These are phyloP conservation scores for Argentina anserina DNA, from an alignment of 306 rosid species.

Conservation along the genomic window DNA sequence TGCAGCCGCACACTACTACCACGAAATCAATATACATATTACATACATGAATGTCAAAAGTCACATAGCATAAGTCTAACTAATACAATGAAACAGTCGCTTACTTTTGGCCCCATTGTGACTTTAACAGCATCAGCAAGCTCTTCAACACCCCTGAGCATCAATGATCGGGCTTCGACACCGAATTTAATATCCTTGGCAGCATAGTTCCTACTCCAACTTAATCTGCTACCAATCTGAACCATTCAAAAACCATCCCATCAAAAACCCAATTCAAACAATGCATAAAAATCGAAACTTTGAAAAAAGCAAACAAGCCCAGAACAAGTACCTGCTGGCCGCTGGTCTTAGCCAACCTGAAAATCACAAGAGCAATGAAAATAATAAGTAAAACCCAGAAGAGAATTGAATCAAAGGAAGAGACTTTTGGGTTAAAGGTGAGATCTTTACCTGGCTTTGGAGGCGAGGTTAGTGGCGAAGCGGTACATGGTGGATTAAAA, in stretches of 20 bases:
- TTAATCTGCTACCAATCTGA: slow-evolving; percentile 33
- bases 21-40: not conserved
- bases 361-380: not conserved
- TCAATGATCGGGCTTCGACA: slow-evolving; percentile 44
- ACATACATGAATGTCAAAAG: too few relatives aligned
- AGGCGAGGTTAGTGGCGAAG: slow-evolving; percentile 40
- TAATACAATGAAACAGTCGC: not conserved
- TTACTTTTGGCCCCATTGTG: slow-evolving; percentile 50
- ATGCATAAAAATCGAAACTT: not conserved
- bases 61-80: not conserved
- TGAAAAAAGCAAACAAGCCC: not conserved
- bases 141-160: slow-evolving; percentile 57
- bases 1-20: not conserved
- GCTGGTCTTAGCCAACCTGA: slow-evolving; percentile 26
- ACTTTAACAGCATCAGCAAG: slow-evolving; percentile 52
- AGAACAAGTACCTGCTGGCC: slow-evolving; percentile 26
- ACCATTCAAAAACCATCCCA: not conserved
- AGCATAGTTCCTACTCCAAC: slow-evolving; percentile 47
- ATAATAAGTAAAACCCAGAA: slow-evolving; percentile 9
- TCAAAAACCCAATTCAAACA: slow-evolving; percentile 6
- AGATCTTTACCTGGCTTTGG: slow-evolving; percentile 41
- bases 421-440: not conserved
- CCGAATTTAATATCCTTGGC: slow-evolving; percentile 53
- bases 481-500: slow-evolving; percentile 39
- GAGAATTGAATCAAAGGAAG: not conserved